Evolutionary conservation across 2,329 filamentous ascomycete genomes (phyloP), one percentile per base, ranked within the genome.

Genomic region (Ceratocystis harringtonii): DNA sequence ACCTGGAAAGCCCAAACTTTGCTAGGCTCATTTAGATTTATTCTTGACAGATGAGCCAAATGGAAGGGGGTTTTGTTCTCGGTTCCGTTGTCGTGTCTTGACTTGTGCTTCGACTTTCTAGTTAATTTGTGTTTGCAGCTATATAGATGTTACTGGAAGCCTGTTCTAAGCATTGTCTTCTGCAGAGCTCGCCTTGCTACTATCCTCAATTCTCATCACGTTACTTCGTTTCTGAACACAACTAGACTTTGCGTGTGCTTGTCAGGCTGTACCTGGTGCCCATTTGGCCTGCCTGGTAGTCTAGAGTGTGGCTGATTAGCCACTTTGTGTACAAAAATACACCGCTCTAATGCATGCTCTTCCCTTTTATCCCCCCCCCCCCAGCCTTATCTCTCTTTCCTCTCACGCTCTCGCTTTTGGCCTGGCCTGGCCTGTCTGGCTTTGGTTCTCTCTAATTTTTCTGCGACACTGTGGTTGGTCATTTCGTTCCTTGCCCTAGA

Each of bases 401-500:
- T 30, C 22, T 15, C 22, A 22, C 7, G 12, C 5, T 25, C 50
- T 28, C 12, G 50, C 50, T 12, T 25, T 25, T 15, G 15, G 12
- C 7, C 52, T 58, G 28, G 25, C 52, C 45, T 8, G 45, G 45
- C 17, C 19, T 48, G 12, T 50, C 45, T 50, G 45, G 45, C 45
- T 7, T 22, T 58, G 25, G 52, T 30, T 22, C 52, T 58, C 52
- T 8, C 28, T 25, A 32, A 30, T 58, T 58, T 25, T 58, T 36
- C 17, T 58, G 52, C 52, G 52, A 30, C 52, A 32, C 52, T 58
- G 52, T 58, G 52, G 52, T 32, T 30, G 25, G 52, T 58, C 28
- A 32, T 58, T 58, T 58, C 52, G 52, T 32, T 58, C 52, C 28
- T 58, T 58, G 52, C 52, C 52, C 52, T 58, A 58, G 52, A 58